Conservation (phyloP, 805 yeast species). For the Wickerhamiella occidentalis region DNA sequence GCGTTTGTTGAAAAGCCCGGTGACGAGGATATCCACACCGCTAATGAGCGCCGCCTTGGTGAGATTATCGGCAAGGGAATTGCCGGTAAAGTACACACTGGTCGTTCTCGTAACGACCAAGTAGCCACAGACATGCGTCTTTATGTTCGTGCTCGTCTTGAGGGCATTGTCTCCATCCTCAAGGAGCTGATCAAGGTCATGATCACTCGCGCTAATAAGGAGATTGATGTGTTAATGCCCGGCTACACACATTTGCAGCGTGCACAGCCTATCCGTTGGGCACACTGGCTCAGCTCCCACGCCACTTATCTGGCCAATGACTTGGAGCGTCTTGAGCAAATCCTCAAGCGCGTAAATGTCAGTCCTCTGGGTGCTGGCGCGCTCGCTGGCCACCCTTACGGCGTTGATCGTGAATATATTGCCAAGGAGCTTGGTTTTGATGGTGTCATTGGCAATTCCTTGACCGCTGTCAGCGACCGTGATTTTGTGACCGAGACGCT, state of each 20-base stretch:
- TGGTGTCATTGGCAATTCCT: slow-evolving; percentile 86
- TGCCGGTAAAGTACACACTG: slow-evolving; percentile 98
- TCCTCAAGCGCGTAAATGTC: slow-evolving; percentile 68
- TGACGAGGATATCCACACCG: slow-evolving; percentile 98
- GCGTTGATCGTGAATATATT: slow-evolving; percentile 87
- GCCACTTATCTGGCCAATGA: slow-evolving; percentile 93
- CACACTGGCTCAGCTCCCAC: slow-evolving; percentile 91
- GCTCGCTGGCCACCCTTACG: slow-evolving; percentile 97
- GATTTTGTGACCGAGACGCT: slow-evolving; percentile 92
- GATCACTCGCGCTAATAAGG: slow-evolving; percentile 63
- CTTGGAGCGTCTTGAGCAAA: slow-evolving; percentile 68
- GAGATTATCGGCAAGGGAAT: slow-evolving; percentile 88
- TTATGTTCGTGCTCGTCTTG: slow-evolving; percentile 68
- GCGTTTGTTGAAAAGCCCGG: slow-evolving; percentile 66
- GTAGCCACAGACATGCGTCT: slow-evolving; percentile 98
- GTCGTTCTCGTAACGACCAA: slow-evolving; percentile 96
- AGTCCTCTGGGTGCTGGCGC: slow-evolving; percentile 97
- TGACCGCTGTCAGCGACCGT: slow-evolving; percentile 95
- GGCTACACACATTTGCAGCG: slow-evolving; percentile 98
- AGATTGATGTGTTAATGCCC: slow-evolving; percentile 91
- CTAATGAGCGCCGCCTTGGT: slow-evolving; percentile 94
- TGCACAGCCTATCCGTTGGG: slow-evolving; percentile 99
- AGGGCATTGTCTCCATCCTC: slow-evolving; percentile 41
- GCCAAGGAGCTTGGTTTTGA: slow-evolving; percentile 70
- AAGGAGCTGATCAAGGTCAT: slow-evolving; percentile 57